phyloP scores from a whole-genome alignment of 306 rosid species.

The Cicer bijugum region DNA sequence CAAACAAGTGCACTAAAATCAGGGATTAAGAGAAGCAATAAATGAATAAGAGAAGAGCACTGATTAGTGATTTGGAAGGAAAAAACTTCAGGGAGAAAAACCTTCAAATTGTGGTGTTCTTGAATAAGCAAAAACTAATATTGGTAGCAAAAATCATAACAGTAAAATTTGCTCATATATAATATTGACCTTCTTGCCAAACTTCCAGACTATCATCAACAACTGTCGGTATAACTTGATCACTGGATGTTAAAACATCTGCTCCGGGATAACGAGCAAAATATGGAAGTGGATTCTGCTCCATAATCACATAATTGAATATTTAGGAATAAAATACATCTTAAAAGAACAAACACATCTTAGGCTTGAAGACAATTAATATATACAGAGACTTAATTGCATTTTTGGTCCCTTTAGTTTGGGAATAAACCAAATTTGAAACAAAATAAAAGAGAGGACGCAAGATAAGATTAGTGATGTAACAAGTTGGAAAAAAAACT shows the following conservation, averaged over 20 bases:
- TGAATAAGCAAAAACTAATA: neutral
- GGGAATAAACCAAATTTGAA: neutral
- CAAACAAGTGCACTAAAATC: neutral
- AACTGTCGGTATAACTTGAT: conserved; percentile 90
- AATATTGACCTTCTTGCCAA: conserved; percentile 80
- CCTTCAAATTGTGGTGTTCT: too few relatives aligned
- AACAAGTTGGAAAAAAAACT: conserved; percentile 24
- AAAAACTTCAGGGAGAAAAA: too few relatives aligned
- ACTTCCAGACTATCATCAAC: conserved; percentile 85
- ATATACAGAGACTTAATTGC: neutral
- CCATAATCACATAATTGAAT: conserved; percentile 51
- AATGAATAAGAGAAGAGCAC: neutral
- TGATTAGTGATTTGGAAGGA: neutral
- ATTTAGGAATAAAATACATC: conserved; percentile 36
- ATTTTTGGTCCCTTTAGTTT: neutral
- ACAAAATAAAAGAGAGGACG: neutral
- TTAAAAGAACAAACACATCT: conserved; percentile 26
- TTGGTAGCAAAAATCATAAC: conserved; percentile 5
- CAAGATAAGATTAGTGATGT: conserved; percentile 4
- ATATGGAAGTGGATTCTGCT: conserved; percentile 96
- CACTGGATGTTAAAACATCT: conserved; percentile 94
- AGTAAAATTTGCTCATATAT: conserved; percentile 19
- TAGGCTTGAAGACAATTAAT: neutral
- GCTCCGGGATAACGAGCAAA: conserved; percentile 88
- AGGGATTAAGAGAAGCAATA: neutral